Evolutionary conservation across 2,329 filamentous ascomycete genomes (phyloP).

Genomic region (Akanthomyces uredinophilus): DNA sequence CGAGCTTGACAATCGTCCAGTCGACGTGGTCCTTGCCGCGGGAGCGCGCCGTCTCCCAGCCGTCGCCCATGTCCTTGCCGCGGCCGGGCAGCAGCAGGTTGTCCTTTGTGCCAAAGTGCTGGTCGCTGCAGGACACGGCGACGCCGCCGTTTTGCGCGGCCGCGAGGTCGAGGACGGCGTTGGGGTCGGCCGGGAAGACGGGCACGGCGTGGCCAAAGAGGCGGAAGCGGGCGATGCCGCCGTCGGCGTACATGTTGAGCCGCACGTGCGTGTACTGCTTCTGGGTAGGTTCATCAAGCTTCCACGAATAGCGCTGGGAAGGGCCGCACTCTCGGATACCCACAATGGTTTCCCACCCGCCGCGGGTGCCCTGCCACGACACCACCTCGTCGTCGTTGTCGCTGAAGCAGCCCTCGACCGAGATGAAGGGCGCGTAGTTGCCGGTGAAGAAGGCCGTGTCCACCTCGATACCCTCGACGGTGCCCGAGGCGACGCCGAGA

Average conservation of each 20-base stretch:
- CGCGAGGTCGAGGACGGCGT: conserved; percentile 67
- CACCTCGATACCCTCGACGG: conserved; percentile 68
- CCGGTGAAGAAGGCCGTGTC: conserved; percentile 79
- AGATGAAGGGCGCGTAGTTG: conserved; percentile 75
- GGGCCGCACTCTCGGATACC: conserved; percentile 67
- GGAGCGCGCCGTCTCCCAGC: conserved; percentile 79
- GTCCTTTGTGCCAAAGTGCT: conserved; percentile 78
- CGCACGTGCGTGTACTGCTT: conserved; percentile 75
- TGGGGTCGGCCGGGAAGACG: conserved; percentile 63
- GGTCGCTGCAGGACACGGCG: conserved; percentile 70
- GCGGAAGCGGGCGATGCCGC: conserved; percentile 75
- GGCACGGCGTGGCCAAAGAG: conserved; percentile 72
- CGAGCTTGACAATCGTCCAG: conserved; percentile 74
- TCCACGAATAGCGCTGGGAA: conserved; percentile 68
- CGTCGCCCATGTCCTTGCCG: conserved; percentile 81
- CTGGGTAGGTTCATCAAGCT: conserved; percentile 50
- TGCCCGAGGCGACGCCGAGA: conserved; percentile 65
- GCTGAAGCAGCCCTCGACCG: conserved; percentile 70
- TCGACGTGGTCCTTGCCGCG: conserved; percentile 67
- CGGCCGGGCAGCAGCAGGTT: conserved; percentile 75
- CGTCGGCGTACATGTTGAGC: conserved; percentile 81
- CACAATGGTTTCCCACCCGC: conserved; percentile 69
- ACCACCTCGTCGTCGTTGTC: conserved; percentile 59
- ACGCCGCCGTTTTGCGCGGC: conserved; percentile 75
- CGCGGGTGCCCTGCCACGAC: conserved; percentile 53